Evolutionary conservation across 352 stramenopile species (phyloP).

Genomic region (Achlya hypogyna): DNA sequence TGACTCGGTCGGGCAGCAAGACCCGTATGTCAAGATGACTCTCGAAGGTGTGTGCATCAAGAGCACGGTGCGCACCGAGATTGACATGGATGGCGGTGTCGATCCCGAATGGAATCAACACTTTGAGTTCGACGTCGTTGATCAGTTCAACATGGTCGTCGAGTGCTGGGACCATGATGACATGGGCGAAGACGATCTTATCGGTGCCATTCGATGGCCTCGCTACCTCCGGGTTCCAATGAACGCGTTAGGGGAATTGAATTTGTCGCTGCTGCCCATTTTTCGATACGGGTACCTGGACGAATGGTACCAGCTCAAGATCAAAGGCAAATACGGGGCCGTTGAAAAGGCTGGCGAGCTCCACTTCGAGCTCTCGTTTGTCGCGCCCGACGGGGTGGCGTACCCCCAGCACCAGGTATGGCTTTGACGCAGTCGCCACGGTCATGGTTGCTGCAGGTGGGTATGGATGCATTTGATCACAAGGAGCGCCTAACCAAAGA

Average conservation of each 20-base stretch:
- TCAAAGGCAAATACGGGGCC: slow-evolving; percentile 81
- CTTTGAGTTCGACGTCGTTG: slow-evolving; percentile 86
- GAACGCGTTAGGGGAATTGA: slow-evolving; percentile 25
- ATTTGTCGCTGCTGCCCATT: slow-evolving; percentile 81
- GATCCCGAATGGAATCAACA: slow-evolving; percentile 80
- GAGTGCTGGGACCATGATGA: slow-evolving; percentile 89
- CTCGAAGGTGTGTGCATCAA: slow-evolving; percentile 64
- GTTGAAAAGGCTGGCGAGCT: slow-evolving; percentile 81
- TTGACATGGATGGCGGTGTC: slow-evolving; percentile 72
- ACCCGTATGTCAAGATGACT: slow-evolving; percentile 74
- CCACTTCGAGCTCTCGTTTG: slow-evolving; percentile 82
- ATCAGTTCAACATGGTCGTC: slow-evolving; percentile 86
- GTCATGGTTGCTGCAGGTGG: slow-evolving; percentile 21
- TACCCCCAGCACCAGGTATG: slow-evolving; percentile 85
- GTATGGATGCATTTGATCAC: slow-evolving; percentile 62
- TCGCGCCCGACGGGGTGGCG: slow-evolving; percentile 56
- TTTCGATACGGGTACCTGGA: slow-evolving; percentile 85
- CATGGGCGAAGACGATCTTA: slow-evolving; percentile 85
- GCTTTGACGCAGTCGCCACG: neutral
- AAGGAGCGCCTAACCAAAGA: slow-evolving; percentile 68
- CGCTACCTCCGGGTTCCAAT: neutral
- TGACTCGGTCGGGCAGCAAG: slow-evolving; percentile 59
- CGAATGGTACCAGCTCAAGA: slow-evolving; percentile 81
- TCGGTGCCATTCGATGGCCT: slow-evolving; percentile 35
- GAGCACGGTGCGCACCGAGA: slow-evolving; percentile 74